Evolutionary conservation across 73 alveolate genomes (phyloP).

Genomic region (Tetrahymena malaccensis): DNA sequence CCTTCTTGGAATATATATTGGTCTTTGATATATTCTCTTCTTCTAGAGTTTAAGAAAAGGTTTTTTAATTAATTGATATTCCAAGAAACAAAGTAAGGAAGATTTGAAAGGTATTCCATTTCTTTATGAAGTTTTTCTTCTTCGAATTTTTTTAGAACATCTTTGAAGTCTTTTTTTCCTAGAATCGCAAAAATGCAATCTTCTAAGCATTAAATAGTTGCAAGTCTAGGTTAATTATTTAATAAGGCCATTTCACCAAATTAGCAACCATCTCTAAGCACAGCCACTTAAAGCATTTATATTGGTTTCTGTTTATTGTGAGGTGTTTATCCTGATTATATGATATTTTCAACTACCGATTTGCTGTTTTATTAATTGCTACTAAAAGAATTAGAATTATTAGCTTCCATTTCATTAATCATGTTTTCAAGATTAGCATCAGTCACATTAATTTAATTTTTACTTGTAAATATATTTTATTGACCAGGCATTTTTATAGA

Average conservation of each 20-base stretch:
- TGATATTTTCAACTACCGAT: neutral
- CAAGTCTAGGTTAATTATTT: neutral
- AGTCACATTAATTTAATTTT: neutral
- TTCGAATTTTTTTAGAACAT: neutral
- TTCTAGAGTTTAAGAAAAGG: neutral
- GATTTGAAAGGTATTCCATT: neutral
- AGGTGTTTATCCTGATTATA: neutral
- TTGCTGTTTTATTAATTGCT: neutral
- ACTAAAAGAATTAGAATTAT: neutral
- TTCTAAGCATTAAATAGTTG: neutral
- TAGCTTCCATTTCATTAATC: neutral
- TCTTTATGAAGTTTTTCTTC: neutral
- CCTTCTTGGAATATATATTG: neutral
- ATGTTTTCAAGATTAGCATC: neutral
- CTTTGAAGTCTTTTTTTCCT: neutral
- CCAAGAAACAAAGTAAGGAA: neutral
- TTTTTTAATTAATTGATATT: neutral
- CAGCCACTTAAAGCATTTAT: neutral
- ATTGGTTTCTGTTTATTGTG: neutral
- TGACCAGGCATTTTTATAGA: neutral
- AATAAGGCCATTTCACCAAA: neutral
- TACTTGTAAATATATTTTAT: neutral
- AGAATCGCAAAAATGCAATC: neutral
- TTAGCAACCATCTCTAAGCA: neutral
- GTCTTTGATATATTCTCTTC: neutral